phyloP scores from a whole-genome alignment of 345 rosid species.

The Hibiscus mutabilis region DNA sequence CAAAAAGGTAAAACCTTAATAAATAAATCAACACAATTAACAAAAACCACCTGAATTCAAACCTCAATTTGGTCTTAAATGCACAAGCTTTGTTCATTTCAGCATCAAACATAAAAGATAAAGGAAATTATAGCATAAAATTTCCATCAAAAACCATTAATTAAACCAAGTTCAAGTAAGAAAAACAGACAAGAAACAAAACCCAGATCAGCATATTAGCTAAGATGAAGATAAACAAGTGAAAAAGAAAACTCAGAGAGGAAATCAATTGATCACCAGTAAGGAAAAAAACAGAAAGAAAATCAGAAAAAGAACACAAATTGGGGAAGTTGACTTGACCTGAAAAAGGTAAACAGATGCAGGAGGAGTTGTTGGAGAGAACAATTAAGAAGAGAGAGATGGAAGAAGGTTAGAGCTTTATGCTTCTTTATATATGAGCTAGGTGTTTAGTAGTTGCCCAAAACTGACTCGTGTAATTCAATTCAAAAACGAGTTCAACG shows the following conservation, averaged over 20 bases:
- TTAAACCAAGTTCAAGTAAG: background rate
- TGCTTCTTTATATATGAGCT: background rate
- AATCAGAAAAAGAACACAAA: background rate
- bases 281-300: background rate
- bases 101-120: background rate
- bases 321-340: constrained; percentile 4
- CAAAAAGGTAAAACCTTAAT: too few species aligned
- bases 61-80: background rate
- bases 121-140: background rate
- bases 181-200: background rate
- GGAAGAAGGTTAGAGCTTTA: background rate
- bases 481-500: too few species aligned
- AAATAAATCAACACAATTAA: too few species aligned
- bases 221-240: background rate
- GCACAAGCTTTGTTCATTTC: background rate
- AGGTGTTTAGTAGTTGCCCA: background rate
- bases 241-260: background rate
- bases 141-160: background rate
- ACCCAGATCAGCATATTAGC: background rate
- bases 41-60: background rate
- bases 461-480: background rate
- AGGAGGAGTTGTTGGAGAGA: background rate
- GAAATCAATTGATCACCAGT: background rate
- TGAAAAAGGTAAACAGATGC: background rate
- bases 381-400: background rate